A percentile compares a stretch with the other conserved stretches of the same genome.
phyloP scores from a whole-genome alignment of 2,329 filamentous ascomycete species.

The Emmonsia crescens region DNA sequence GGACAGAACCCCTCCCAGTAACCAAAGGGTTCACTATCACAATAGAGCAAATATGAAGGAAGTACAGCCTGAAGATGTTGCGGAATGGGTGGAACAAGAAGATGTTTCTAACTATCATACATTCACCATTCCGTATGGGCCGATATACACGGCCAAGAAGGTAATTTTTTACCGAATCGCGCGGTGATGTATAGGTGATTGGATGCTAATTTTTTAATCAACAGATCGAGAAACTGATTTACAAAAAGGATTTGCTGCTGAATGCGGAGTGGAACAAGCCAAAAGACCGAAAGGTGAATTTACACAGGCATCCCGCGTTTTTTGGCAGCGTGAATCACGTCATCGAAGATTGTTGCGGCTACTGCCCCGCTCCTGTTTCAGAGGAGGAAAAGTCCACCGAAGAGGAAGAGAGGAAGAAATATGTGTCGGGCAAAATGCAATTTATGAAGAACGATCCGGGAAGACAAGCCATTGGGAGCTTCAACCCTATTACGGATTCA shows the following conservation, averaged over 20 bases:
- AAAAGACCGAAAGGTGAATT: constrained; percentile 61
- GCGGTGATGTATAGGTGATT: constrained; percentile 28
- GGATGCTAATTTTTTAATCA: constrained; percentile 25
- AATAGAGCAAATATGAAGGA: constrained; percentile 62
- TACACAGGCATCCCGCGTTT: constrained; percentile 78
- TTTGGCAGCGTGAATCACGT: constrained; percentile 67
- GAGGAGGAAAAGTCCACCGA: constrained; percentile 60
- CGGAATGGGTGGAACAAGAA: constrained; percentile 69
- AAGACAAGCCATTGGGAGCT: constrained; percentile 59
- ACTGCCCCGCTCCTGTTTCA: constrained; percentile 58
- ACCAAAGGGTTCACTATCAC: constrained; percentile 37
- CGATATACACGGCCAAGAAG: constrained; percentile 27
- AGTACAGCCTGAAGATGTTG: constrained; percentile 64
- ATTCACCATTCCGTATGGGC: constrained; percentile 36
- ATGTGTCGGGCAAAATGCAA: constrained; percentile 59
- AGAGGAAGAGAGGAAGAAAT: constrained; percentile 62
- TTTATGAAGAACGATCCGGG: constrained; percentile 77
- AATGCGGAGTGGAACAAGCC: constrained; percentile 80
- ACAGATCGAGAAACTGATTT: constrained; percentile 69
- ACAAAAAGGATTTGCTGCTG: constrained; percentile 67
- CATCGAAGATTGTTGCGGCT: constrained; percentile 70
- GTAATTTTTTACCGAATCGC: not conserved
- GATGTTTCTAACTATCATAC: constrained; percentile 73
- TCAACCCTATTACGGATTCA: constrained; percentile 69
- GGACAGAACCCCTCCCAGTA: constrained; percentile 51